phyloP scores from a whole-genome alignment of 768 basidiomycete species.

The Leucosporidium creatinivorum region DNA sequence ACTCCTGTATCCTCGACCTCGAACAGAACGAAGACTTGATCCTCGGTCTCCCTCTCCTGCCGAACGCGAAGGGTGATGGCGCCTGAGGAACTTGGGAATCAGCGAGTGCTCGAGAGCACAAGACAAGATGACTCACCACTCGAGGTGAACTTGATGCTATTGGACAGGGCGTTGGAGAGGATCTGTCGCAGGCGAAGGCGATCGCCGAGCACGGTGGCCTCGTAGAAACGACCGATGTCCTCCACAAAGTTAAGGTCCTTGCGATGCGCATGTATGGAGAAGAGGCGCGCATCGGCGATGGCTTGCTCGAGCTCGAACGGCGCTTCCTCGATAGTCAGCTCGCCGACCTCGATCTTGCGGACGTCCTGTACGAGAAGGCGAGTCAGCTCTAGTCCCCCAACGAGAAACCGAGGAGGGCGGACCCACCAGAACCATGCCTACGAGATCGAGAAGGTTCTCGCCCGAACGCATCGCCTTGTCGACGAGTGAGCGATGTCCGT shows the following conservation, averaged over 20 bases:
- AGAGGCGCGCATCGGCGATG: conserved; percentile 25
- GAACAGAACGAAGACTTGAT: conserved; percentile 7
- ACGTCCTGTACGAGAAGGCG: conserved; percentile 21
- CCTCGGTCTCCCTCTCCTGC: conserved; percentile 21
- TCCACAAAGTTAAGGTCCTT: conserved; percentile 28
- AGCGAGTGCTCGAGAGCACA: not conserved
- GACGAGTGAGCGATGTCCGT: conserved; percentile 9
- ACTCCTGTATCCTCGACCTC: conserved; percentile 31
- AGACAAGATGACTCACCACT: not conserved
- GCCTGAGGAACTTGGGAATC: conserved; percentile 2
- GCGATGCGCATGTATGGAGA: conserved; percentile 18
- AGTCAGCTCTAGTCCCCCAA: not conserved
- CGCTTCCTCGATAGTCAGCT: conserved; percentile 25
- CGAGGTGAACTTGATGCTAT: conserved; percentile 32
- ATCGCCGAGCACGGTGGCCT: conserved; percentile 28
- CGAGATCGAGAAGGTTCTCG: conserved; percentile 27
- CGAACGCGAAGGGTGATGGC: conserved; percentile 14
- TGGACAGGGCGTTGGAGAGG: conserved; percentile 26
- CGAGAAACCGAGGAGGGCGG: no score
- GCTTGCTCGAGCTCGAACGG: conserved; percentile 25
- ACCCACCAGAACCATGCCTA: conserved; percentile 19
- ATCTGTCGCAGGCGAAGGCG: conserved; percentile 29
- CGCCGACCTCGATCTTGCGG: conserved; percentile 33
- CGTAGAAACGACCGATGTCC: conserved; percentile 12
- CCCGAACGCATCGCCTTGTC: conserved; percentile 31